Base-by-base conservation (phyloP, 2,329 filamentous ascomycete genomes). In the Dactylellina drechsleri region DNA sequence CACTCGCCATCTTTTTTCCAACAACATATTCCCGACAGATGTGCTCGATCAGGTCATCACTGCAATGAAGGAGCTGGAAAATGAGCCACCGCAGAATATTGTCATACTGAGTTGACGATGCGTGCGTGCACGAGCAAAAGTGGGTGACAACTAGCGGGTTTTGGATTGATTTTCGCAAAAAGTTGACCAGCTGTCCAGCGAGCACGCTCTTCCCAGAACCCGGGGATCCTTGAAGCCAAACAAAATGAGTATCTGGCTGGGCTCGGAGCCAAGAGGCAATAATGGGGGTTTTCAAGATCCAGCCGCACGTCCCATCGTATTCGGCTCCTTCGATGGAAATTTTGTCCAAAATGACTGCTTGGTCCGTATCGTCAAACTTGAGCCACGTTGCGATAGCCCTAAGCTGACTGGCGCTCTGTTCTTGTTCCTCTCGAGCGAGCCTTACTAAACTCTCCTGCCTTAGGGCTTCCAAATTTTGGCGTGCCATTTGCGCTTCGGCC, bases 141-240 rank as follows among this genome's bases (percentile, higher is more conserved):
- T 84, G 82, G 1, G 47, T 54, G 6, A 81, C 56, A 1, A 82
- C 78, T 7, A 79, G 18, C 8, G 65, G 78, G 0, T 54, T 40
- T 0, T 57, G 56, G 3, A 47, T 49, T 1, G 26, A 26, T 1
- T 67, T 71, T 4, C 50, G 50, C 20, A 82, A 76, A 31, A 82
- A 83, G 0, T 47, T 78, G 6, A 78, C 60, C 5, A 84, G 66
- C 18, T 81, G 79, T 0, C 78, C 74, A 7, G 79, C 56, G 1
- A 83, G 49, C 0, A 82, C 79, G 31, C 81, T 83, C 57, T 83
- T 84, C 0, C 82, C 82, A 0, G 79, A 79, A 0, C 82, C 82
- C 0, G 82, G 80, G 1, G 66, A 76, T 0, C 83, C 82, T 4
- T 82, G 80, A 0, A 83, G 77, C 77, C 79, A 80, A 0, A 82